A percentile compares a stretch with the other conserved stretches of the same genome.
Evolutionary conservation across 768 basidiomycete genomes (phyloP).

Genomic region (Mycena rebaudengoi): DNA sequence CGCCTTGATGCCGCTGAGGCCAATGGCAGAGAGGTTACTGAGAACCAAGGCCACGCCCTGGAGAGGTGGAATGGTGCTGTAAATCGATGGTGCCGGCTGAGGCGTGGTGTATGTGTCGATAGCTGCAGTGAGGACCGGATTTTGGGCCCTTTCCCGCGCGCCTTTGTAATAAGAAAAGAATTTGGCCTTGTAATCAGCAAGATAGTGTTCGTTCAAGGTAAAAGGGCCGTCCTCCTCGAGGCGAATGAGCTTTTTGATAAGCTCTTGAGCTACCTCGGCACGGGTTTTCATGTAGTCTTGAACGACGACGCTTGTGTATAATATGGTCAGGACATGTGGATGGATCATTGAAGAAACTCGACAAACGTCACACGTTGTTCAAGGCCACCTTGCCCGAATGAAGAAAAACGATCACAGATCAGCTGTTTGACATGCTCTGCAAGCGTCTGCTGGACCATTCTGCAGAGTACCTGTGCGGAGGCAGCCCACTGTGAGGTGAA

Average conservation of each 20-base stretch:
- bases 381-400: slow-evolving; percentile 61
- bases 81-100: background rate
- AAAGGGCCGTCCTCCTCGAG: slow-evolving; percentile 55
- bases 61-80: background rate
- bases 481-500: slow-evolving; percentile 56
- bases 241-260: slow-evolving; percentile 56
- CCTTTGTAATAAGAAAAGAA: slow-evolving; percentile 60
- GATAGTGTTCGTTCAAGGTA: slow-evolving; percentile 60
- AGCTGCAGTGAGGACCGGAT: slow-evolving; percentile 31
- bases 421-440: slow-evolving; percentile 49
- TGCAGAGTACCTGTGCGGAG: slow-evolving; percentile 56
- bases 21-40: slow-evolving; percentile 27
- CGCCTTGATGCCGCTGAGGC: slow-evolving; percentile 31
- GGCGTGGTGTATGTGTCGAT: slow-evolving; percentile 32
- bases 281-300: slow-evolving; percentile 59
- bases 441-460: slow-evolving; percentile 46
- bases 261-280: slow-evolving; percentile 45
- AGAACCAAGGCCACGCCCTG: slow-evolving; percentile 3
- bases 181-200: slow-evolving; percentile 53
- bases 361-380: slow-evolving; percentile 58
- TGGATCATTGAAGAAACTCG: background rate
- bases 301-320: slow-evolving; percentile 54
- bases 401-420: slow-evolving; percentile 57
- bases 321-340: slow-evolving; percentile 28
- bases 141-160: slow-evolving; percentile 43